Evolutionary conservation across 176 grass and related monocot genomes (phyloP), one percentile per base, ranked within the genome.

Genomic region (Rhynchospora breviuscula): DNA sequence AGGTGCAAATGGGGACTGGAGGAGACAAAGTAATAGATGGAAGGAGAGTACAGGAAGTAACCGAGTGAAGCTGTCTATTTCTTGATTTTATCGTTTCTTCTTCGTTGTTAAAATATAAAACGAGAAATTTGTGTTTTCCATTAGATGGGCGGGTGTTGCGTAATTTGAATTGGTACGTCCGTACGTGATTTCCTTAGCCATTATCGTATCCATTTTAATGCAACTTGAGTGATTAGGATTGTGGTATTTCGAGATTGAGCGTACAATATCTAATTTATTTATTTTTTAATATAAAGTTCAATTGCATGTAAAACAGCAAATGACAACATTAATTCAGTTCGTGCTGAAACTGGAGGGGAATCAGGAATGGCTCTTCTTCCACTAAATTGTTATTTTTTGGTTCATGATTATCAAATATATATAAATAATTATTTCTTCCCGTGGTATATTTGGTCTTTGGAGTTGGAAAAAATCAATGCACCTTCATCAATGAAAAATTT

Each of bases 161-260:
- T 74, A 25, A 74, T 74, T 74, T 74, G 70, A 74, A 74, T 74
- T 51, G 46, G 66, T 69, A 44, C 7, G 43, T n/a, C n/a, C n/a
- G 26, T 29, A 29, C 26, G 26, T 69, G 33, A 69, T 69, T 44
- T 44, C 57, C 1, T 18, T 19, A 59, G 57, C 56, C 14, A 18
- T 4, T 59, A 59, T 59, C 57, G n/a, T 59, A 17, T 59, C 57
- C 57, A 59, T 59, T 59, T 59, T 7, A 18, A 17, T 58, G 15
- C 56, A 57, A 59, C 15, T 59, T 19, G 57, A 18, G n/a, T 8
- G 17, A 19, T 19, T 4, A 5, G 4, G 35, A 1, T 3, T 1
- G 1, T 35, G 33, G 33, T 35, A 35, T 35, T 35, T 35, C 2
- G 33, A 35, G 33, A 35, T 35, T 35, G 33, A 35, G 33, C 33